Base-by-base conservation (phyloP, 495 filamentous ascomycete genomes). In the Cercophora sp. region DNA sequence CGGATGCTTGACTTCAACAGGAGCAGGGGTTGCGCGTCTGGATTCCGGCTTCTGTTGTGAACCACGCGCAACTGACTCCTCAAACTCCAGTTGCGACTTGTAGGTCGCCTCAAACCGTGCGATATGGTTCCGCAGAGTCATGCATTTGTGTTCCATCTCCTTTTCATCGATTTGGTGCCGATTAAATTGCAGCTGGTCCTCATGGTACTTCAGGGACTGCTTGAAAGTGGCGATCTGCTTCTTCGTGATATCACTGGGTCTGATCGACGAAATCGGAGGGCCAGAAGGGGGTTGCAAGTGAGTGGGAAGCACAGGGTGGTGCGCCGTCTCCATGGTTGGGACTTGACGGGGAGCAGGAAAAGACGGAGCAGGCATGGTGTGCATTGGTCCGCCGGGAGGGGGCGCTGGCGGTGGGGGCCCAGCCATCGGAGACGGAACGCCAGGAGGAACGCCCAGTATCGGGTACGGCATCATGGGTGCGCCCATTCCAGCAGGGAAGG, bases 151-250 rank as follows among this genome's bases (percentile, higher is more conserved):
- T 29, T 64, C 61, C 44, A 72, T 69, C 24, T 62, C 62, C 31
- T 65, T 69, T 35, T 74, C 75, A 48, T 79, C 74, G 48, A 79
- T 74, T 52, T 80, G 76, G 37, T 79, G 70, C 18, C 63, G 67
- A 35, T 77, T 76, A 58, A 70, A 73, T 36, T 70, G 69, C 27
- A 77, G 55, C 51, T 79, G 74, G 41, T 71, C 62, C 39, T 77
- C 70, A 32, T 74, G 63, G 39, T 70, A 70, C 45, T 74, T 76
- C 40, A 78, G 62, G 27, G 67, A 62, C 22, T 63, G 60, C 57
- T 75, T 79, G 36, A 80, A 62, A 11, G 58, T 57, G 6, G 67
- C 63, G 39, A 78, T 67, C 55, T 78, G 74, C 56, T 69, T 72
- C 55, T 60, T 71, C 6, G 74, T 76, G 43, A 77, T 72, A 8